A percentile compares a stretch with the other conserved stretches of the same genome.
phyloP scores from a whole-genome alignment of 352 stramenopile genomes.

The Thraustotheca clavata region DNA sequence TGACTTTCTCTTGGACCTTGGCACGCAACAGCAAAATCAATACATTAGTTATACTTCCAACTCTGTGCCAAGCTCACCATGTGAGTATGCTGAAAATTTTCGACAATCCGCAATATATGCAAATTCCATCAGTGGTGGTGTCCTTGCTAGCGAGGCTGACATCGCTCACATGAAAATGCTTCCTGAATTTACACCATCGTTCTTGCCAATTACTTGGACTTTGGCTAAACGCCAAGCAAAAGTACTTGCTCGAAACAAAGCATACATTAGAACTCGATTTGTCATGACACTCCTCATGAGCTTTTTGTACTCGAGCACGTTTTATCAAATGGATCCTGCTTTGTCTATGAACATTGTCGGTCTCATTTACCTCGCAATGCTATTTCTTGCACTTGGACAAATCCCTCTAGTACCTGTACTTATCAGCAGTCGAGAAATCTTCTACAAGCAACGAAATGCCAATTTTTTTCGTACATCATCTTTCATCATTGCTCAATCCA shows the following conservation, averaged over 20 bases:
- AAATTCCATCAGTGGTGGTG: slow-evolving; percentile 28
- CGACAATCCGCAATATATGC: slow-evolving; percentile 32
- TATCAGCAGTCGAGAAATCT: slow-evolving; percentile 44
- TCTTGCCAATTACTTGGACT: slow-evolving; percentile 9
- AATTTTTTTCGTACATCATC: slow-evolving; percentile 79
- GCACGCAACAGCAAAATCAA: slow-evolving; percentile 31
- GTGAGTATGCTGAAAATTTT: slow-evolving; percentile 43
- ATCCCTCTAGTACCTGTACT: slow-evolving; percentile 58
- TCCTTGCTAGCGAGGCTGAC: slow-evolving; percentile 23
- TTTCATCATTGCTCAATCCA: slow-evolving; percentile 47
- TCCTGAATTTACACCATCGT: slow-evolving; percentile 32
- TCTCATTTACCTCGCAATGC: slow-evolving; percentile 62
- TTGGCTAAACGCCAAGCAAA: slow-evolving; percentile 33
- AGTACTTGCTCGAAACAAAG: slow-evolving; percentile 33
- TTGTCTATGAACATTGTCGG: slow-evolving; percentile 41
- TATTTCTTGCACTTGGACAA: slow-evolving; percentile 68
- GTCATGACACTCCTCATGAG: slow-evolving; percentile 32
- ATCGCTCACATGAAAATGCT: slow-evolving; percentile 29
- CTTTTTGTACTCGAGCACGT: slow-evolving; percentile 34
- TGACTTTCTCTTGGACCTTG: slow-evolving; percentile 42
- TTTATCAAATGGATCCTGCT: slow-evolving; percentile 31
- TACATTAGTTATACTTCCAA: slow-evolving; percentile 25
- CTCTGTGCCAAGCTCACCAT: slow-evolving; percentile 23
- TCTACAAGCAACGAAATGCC: slow-evolving; percentile 53
- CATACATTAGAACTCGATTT: slow-evolving; percentile 29